Conservation (phyloP, 2,329 filamentous ascomycete genomes). For the Trichoderma koningii region DNA sequence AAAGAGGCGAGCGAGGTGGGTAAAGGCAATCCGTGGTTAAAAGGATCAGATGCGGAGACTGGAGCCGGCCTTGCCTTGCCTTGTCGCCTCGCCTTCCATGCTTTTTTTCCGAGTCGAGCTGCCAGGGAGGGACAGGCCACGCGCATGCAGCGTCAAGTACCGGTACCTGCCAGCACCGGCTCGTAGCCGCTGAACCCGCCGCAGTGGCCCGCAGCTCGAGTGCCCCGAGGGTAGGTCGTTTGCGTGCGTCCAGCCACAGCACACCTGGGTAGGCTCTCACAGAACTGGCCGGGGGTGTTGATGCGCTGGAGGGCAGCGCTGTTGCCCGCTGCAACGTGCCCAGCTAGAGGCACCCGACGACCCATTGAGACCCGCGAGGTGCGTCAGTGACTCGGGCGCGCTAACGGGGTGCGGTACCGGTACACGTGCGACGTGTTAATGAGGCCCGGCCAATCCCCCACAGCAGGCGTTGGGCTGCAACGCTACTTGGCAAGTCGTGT, state of each 20-base stretch:
- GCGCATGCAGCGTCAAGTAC: too few relatives aligned
- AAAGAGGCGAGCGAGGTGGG: slow-evolving; percentile 8
- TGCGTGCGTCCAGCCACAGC: neutral
- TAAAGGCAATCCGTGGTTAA: slow-evolving; percentile 8
- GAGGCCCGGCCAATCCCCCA: slow-evolving; percentile 8
- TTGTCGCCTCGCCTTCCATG: too few relatives aligned
- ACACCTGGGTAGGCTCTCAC: neutral
- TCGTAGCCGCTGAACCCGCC: neutral
- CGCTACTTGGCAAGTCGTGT: neutral
- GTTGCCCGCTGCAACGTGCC: slow-evolving; percentile 17
- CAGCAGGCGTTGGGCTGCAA: slow-evolving; percentile 24
- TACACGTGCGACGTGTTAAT: neutral
- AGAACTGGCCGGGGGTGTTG: neutral
- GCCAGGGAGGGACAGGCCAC: slow-evolving; percentile 9
- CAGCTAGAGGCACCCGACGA: neutral
- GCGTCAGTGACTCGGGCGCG: neutral
- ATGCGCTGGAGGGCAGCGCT: neutral
- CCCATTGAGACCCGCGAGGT: neutral
- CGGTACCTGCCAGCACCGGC: too few relatives aligned
- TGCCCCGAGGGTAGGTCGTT: neutral
- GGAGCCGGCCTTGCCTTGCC: slow-evolving; percentile 3
- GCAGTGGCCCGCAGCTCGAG: slow-evolving; percentile 5
- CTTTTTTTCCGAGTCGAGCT: neutral
- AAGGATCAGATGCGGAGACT: slow-evolving; percentile 26
- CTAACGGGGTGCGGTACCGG: slow-evolving; percentile 1